Conservation (phyloP, 208 protist genomes). For the Endotrypanum monterogeii region DNA sequence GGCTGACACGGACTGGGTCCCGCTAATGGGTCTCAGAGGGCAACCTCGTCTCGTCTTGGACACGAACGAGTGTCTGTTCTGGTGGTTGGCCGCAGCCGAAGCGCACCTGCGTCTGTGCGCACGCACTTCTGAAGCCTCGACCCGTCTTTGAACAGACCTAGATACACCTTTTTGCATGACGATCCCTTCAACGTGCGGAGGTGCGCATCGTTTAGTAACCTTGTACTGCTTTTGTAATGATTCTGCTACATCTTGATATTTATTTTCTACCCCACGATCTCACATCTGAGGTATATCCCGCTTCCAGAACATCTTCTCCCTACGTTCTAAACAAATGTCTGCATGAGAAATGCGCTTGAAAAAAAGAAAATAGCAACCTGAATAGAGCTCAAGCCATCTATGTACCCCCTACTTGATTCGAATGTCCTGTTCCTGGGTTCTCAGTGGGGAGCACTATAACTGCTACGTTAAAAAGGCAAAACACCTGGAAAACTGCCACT, state of each 20-base stretch:
- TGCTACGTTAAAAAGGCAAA: too few species aligned
- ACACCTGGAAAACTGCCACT: too few species aligned
- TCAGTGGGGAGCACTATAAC: too few species aligned
- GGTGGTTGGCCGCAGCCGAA: constrained; percentile 52
- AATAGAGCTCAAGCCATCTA: too few species aligned
- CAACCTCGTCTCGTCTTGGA: constrained; percentile 34
- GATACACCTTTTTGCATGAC: background rate
- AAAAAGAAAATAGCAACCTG: too few species aligned
- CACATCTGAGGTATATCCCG: background rate
- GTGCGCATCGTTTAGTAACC: background rate
- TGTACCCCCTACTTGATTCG: too few species aligned
- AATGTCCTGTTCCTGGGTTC: too few species aligned
- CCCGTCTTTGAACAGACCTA: background rate
- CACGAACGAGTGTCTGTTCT: constrained; percentile 64
- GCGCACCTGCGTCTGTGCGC: constrained; percentile 46
- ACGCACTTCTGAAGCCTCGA: background rate
- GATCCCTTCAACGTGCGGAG: background rate
- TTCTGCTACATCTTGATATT: constrained; percentile 11
- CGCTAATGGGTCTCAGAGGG: constrained; percentile 43
- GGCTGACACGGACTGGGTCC: constrained; percentile 4
- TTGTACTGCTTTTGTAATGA: background rate
- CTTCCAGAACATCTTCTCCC: background rate
- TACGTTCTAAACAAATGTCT: background rate
- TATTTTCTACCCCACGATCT: background rate
- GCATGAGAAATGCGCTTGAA: too few species aligned